Evolutionary conservation across 2,329 filamentous ascomycete species (phyloP).

Genomic region (Alternaria sp.): DNA sequence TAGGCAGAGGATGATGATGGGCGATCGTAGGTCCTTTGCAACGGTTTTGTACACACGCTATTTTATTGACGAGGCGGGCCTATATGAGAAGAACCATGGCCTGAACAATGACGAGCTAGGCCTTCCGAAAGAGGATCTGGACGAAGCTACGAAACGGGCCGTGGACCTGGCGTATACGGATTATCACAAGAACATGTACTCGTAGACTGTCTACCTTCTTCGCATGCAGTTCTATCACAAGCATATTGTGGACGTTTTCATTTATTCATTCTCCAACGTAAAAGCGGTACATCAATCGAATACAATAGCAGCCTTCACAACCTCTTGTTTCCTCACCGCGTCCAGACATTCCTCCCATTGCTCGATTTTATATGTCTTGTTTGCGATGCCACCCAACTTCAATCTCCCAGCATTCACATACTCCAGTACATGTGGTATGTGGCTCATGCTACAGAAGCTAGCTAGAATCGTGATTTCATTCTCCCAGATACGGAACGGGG

Average conservation of each 20-base stretch:
- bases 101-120: constrained; percentile 65
- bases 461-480: constrained; percentile 77
- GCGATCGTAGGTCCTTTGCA: constrained; percentile 56
- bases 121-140: constrained; percentile 66
- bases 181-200: constrained; percentile 13
- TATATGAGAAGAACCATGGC: constrained; percentile 44
- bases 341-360: constrained; percentile 76
- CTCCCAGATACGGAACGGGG: constrained; percentile 74
- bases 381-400: constrained; percentile 73
- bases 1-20: constrained; percentile 56
- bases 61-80: constrained; percentile 55
- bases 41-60: constrained; percentile 61
- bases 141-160: constrained; percentile 60
- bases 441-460: constrained; percentile 71
- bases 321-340: constrained; percentile 75
- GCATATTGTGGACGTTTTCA: neutral
- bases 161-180: constrained; percentile 17
- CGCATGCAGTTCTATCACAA: neutral
- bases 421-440: constrained; percentile 39
- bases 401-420: constrained; percentile 67
- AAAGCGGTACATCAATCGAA: constrained; percentile 59
- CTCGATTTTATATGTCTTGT: constrained; percentile 77
- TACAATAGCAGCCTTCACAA: constrained; percentile 77
- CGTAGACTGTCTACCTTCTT: neutral
- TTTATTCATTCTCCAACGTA: neutral